Conservation (phyloP, 1,284 basidiomycete genomes). For the Puccinia polysora region DNA sequence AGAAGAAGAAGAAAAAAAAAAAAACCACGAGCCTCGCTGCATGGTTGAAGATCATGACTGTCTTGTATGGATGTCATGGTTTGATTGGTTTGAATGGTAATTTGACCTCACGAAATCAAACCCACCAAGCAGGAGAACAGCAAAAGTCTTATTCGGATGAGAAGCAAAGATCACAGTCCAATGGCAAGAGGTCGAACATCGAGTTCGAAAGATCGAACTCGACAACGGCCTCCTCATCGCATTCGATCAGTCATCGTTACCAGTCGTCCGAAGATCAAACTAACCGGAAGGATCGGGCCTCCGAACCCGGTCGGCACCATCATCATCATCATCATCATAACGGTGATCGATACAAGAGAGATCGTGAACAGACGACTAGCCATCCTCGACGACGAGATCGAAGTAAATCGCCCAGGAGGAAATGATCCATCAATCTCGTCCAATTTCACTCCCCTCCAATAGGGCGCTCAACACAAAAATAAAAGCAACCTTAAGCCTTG, state of each 20-base stretch:
- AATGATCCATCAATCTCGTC: not conserved
- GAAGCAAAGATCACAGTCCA: not conserved
- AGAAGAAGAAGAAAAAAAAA: too few relatives aligned
- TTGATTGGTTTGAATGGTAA: too few relatives aligned
- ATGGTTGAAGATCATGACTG: too few relatives aligned
- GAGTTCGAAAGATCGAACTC: not conserved
- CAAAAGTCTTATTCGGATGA: slow-evolving; percentile 13
- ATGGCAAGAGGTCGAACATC: not conserved
- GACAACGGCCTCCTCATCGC: not conserved
- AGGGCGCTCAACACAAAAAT: not conserved
- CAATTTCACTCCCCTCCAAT: not conserved
- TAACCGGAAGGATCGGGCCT: too few relatives aligned
- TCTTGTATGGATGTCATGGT: too few relatives aligned
- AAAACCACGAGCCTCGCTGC: too few relatives aligned
- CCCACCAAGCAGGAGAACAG: not conserved
- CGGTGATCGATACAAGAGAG: not conserved
- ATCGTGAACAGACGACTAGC: not conserved
- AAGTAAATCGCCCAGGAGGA: not conserved
- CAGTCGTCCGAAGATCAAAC: too few relatives aligned
- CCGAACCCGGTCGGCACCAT: not conserved
- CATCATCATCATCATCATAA: not conserved
- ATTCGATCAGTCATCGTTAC: too few relatives aligned
- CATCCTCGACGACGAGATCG: not conserved
- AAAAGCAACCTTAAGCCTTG: not conserved
- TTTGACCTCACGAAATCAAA: not conserved